A percentile compares a stretch with the other conserved stretches of the same genome.
These are phyloP conservation scores for Coriaria nepalensis DNA, from an alignment of 306 rosid genomes.

Conservation along the genomic window DNA sequence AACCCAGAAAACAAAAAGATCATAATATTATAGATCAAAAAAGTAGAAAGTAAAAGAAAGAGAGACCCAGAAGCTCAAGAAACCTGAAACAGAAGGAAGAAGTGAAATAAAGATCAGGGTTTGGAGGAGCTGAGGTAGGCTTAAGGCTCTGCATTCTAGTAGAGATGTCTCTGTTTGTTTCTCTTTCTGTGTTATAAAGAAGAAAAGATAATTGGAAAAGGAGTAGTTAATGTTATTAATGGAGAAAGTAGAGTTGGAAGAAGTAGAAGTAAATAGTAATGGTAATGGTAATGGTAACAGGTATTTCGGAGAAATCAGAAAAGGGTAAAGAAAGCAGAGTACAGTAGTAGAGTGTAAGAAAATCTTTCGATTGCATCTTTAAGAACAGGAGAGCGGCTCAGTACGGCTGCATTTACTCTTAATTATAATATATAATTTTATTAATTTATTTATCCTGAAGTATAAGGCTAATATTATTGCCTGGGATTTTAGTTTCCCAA, in stretches of 20 bases:
- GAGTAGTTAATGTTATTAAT: not conserved
- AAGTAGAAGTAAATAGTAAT: not conserved
- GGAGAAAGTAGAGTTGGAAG: not conserved
- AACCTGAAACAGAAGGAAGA: conserved; percentile 49
- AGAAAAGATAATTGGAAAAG: not conserved
- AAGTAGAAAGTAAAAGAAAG: not conserved
- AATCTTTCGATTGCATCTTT: conserved; percentile 36
- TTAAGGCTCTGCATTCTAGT: conserved; percentile 62
- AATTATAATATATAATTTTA: no score
- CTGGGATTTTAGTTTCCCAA: conserved; percentile 75
- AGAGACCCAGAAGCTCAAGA: not conserved
- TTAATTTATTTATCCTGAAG: not conserved
- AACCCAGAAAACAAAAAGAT: conserved; percentile 2
- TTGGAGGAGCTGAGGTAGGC: conserved; percentile 19
- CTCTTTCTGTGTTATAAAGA: conserved; percentile 5
- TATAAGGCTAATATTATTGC: conserved; percentile 41
- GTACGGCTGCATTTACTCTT: conserved; percentile 18
- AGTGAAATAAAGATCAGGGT: conserved; percentile 35
- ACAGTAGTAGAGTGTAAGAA: conserved; percentile 11
- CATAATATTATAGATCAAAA: not conserved
- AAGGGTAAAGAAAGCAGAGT: conserved; percentile 4
- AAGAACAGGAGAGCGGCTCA: conserved; percentile 43
- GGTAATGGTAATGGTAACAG: no score
- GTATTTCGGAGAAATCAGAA: not conserved
- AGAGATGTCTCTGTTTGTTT: not conserved